Conservation (phyloP, 1,284 basidiomycete species). For the Trichosporon sp. region DNA sequence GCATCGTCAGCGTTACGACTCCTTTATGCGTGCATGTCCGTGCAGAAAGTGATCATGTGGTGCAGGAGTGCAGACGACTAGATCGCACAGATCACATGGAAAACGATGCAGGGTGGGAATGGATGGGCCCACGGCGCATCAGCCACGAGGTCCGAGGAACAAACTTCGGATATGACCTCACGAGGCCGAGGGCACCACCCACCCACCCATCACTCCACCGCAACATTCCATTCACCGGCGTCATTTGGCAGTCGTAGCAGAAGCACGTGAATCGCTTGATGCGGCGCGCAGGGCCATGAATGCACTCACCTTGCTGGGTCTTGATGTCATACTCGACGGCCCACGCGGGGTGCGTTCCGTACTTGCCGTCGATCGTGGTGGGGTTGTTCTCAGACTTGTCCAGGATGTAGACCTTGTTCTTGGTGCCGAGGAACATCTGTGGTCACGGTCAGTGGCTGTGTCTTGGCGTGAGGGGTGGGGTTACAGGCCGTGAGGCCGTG, state of each 20-base stretch:
- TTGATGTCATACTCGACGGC: slow-evolving; percentile 59
- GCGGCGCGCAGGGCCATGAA: background rate
- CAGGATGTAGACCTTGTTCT: slow-evolving; percentile 59
- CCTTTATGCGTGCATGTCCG: background rate
- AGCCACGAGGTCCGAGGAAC: background rate
- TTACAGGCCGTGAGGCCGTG: background rate
- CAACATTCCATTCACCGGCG: background rate
- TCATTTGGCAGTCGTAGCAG: slow-evolving; percentile 10
- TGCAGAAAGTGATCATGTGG: background rate
- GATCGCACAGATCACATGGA: background rate
- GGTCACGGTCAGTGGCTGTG: slow-evolving; percentile 18
- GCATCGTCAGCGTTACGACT: slow-evolving; percentile 15
- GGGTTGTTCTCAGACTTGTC: slow-evolving; percentile 63
- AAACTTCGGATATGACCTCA: slow-evolving; percentile 18
- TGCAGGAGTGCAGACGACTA: too few species aligned
- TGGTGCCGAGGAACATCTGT: slow-evolving; percentile 59
- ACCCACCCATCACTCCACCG: background rate
- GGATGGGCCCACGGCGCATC: background rate
- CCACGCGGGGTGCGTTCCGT: slow-evolving; percentile 56
- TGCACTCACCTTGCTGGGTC: slow-evolving; percentile 53
- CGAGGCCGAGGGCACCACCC: slow-evolving; percentile 12
- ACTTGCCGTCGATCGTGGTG: slow-evolving; percentile 60
- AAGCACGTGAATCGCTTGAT: background rate
- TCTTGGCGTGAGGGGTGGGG: slow-evolving; percentile 7
- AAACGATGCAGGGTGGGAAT: background rate